A percentile compares a stretch with the other conserved stretches of the same genome.
These are phyloP conservation scores for Lasiosphaeris hirsuta DNA, from an alignment of 495 filamentous ascomycete genomes.

Conservation along the genomic window DNA sequence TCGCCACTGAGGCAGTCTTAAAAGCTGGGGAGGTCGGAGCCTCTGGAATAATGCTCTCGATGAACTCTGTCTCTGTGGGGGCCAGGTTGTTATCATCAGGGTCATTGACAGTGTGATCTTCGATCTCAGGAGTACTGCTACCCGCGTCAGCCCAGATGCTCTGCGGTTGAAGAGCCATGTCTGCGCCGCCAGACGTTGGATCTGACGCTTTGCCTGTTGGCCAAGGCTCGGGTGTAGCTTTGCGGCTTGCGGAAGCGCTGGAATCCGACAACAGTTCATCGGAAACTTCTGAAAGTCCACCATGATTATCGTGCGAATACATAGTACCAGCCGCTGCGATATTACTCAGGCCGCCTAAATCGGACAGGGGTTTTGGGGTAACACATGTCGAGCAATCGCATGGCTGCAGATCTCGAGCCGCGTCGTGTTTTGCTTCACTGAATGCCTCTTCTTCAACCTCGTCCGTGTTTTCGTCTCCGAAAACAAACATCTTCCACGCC, in stretches of 20 bases:
- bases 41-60: constrained; percentile 10
- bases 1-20: constrained; percentile 13
- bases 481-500: constrained; percentile 41
- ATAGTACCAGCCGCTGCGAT: constrained; percentile 20
- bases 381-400: constrained; percentile 18
- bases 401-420: constrained; percentile 25
- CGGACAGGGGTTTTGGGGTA: constrained; percentile 8
- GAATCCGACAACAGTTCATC: neutral
- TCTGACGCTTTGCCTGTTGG: neutral
- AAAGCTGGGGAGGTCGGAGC: constrained; percentile 5
- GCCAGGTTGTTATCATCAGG: neutral
- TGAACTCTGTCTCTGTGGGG: neutral
- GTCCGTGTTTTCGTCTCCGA: constrained; percentile 32
- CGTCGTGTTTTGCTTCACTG: constrained; percentile 36
- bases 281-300: neutral
- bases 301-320: neutral
- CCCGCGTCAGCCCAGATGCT: constrained; percentile 9
- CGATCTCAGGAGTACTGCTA: constrained; percentile 5
- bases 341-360: constrained; percentile 13
- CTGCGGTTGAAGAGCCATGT: neutral
- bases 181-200: neutral
- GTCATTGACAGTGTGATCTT: neutral
- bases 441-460: constrained; percentile 32
- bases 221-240: constrained; percentile 1
- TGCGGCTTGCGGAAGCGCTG: neutral